Conservation (phyloP, 2,329 filamentous ascomycete genomes). For the Dendryphion nanum region DNA sequence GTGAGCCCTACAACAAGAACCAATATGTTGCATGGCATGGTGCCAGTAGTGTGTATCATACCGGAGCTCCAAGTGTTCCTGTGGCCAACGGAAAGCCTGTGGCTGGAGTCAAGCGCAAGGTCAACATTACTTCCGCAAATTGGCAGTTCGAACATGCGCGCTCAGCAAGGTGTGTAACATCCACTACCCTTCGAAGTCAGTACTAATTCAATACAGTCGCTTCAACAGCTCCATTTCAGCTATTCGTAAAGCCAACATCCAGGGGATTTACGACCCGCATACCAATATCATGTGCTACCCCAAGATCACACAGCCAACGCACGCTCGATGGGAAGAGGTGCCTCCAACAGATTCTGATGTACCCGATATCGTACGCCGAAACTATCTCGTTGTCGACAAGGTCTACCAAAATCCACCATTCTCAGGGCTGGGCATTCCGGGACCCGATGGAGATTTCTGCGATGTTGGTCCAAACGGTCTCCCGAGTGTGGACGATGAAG, state of each 20-base stretch:
- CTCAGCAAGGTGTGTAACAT: conserved; percentile 72
- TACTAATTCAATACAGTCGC: conserved; percentile 54
- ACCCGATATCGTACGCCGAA: conserved; percentile 58
- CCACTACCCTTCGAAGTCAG: neutral
- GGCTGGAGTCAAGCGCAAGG: conserved; percentile 72
- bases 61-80: conserved; percentile 73
- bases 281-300: conserved; percentile 92
- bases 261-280: conserved; percentile 88
- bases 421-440: conserved; percentile 59
- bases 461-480: conserved; percentile 58
- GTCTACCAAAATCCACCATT: conserved; percentile 58
- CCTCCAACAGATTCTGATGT: conserved; percentile 45
- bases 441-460: conserved; percentile 52
- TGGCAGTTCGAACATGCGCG: conserved; percentile 96
- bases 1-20: conserved; percentile 95
- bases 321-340: conserved; percentile 77
- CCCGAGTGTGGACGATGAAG: conserved; percentile 62
- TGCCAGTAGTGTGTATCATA: conserved; percentile 93
- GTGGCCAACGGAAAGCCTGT: conserved; percentile 69
- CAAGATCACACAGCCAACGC: conserved; percentile 82
- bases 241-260: conserved; percentile 65
- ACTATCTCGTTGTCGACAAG: conserved; percentile 63
- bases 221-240: conserved; percentile 77
- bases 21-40: conserved; percentile 99
- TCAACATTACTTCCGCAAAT: conserved; percentile 88